Base-by-base conservation (phyloP, 2,329 filamentous ascomycete species). In the Ophiostoma tasmaniense region DNA sequence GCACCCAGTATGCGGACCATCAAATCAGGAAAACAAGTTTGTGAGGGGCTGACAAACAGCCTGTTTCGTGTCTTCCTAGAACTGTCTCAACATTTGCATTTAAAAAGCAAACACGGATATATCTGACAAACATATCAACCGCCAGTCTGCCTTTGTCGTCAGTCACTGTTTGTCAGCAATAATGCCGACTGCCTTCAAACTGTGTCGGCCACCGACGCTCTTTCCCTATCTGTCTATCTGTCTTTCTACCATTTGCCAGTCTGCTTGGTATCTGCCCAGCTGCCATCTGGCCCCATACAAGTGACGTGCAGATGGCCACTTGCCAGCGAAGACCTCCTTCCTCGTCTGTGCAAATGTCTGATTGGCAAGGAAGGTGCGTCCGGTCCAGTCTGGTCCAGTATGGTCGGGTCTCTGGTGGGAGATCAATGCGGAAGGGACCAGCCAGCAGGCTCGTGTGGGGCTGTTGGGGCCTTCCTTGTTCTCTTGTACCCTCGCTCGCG, bases 301-400 rank as follows among this genome's bases (percentile, higher is more conserved):
- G 50, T 66, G 64, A 68, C 64, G 64, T 66, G 68, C 64, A 39
- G 55, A 69, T 45, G 68, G 45, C 52, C 55, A 30, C 42, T 64
- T 69, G 68, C 68, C 68, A 69, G 64, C 68, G 61, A 62, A 69
- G 64, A 59, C 37, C 68, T 39, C 64, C 64, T 30, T 65, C 64
- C 64, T 42, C 37, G n/a, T 42, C 37, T 45, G 35, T 42, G 33
- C 37, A 64, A 22, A n/a, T 62, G 55, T 20, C 30, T 69, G 68
- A 67, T 69, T 69, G 66, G 68, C 66, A 69, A 67, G 68, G 25
- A 55, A 61, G 35, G 62, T 65, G 62, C 62, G 62, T 64, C 30
- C 37, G 59, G 30, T 22, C 30, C 37, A 39, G 37, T 64, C 30
- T 64, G 59, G 17, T 22, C 30, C 37, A 39, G 37, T 64, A 14